Percentiles rank a stretch among this genome's conserved stretches.
phyloP scores from a whole-genome alignment of 73 alveolate species.

The Tetrahymena thermophila region DNA sequence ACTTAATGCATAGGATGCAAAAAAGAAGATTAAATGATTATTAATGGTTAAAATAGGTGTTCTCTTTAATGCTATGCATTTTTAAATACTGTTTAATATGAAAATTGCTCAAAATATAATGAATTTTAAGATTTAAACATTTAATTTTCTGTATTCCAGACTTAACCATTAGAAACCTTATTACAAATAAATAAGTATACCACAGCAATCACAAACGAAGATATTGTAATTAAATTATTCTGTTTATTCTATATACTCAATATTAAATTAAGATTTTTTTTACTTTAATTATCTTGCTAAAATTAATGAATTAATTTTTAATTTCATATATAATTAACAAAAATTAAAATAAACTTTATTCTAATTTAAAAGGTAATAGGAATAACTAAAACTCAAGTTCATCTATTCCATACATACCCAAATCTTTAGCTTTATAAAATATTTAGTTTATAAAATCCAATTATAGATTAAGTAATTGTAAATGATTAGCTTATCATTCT shows the following conservation, averaged over 20 bases:
- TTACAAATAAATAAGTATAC: not conserved
- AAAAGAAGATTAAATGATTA: not conserved
- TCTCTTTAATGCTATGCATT: not conserved
- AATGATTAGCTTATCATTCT: not conserved
- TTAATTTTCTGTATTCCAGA: not conserved
- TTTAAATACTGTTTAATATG: not conserved
- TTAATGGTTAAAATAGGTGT: not conserved
- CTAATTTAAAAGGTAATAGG: not conserved
- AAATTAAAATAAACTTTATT: too few relatives aligned
- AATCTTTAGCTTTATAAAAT: not conserved
- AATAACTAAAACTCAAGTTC: not conserved
- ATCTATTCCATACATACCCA: not conserved
- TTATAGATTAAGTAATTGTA: not conserved
- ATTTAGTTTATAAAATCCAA: not conserved
- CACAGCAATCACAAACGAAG: not conserved
- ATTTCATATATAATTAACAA: too few relatives aligned
- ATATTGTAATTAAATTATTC: not conserved
- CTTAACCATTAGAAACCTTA: not conserved
- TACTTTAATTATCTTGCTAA: too few relatives aligned
- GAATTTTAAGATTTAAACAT: not conserved
- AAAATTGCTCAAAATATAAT: not conserved
- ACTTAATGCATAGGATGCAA: not conserved
- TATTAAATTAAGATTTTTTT: too few relatives aligned
- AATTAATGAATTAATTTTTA: too few relatives aligned
- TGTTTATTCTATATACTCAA: too few relatives aligned